Percentiles rank a stretch among this genome's conserved stretches.
Evolutionary conservation across 2,329 filamentous ascomycete genomes (phyloP).

Genomic region (Xylaria sp.): DNA sequence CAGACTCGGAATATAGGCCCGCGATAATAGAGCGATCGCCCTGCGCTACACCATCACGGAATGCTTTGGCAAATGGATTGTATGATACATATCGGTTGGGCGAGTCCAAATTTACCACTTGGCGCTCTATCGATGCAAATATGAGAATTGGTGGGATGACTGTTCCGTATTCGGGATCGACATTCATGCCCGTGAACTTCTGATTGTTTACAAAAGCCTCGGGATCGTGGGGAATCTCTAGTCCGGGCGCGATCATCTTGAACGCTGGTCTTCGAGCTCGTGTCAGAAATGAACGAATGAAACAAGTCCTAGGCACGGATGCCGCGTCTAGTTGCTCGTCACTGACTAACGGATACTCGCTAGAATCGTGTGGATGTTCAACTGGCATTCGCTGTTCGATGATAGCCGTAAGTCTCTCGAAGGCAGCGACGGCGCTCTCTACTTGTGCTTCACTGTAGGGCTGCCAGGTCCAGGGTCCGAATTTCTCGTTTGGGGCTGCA

Average conservation of each 20-base stretch:
- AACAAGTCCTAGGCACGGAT: background rate
- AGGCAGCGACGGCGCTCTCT: background rate
- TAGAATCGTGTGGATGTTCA: background rate
- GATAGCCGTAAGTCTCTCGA: background rate
- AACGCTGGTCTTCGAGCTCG: background rate
- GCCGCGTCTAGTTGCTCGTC: background rate
- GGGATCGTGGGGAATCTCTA: background rate
- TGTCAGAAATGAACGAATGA: background rate
- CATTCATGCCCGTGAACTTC: background rate
- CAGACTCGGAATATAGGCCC: background rate
- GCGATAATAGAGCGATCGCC: background rate
- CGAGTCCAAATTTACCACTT: background rate
- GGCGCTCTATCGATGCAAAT: background rate
- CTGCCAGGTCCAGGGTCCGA: background rate
- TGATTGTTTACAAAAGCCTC: background rate
- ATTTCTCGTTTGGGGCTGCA: background rate
- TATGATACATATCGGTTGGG: background rate
- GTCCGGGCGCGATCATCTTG: background rate
- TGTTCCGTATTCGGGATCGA: background rate
- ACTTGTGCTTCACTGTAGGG: background rate
- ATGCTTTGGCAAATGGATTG: background rate
- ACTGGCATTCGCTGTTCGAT: background rate
- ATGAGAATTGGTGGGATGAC: background rate
- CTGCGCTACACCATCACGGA: background rate
- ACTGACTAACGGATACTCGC: background rate